These are phyloP conservation scores for Aspergillus sclerotioniger DNA, from an alignment of 495 filamentous ascomycete species.

Conservation along the genomic window DNA sequence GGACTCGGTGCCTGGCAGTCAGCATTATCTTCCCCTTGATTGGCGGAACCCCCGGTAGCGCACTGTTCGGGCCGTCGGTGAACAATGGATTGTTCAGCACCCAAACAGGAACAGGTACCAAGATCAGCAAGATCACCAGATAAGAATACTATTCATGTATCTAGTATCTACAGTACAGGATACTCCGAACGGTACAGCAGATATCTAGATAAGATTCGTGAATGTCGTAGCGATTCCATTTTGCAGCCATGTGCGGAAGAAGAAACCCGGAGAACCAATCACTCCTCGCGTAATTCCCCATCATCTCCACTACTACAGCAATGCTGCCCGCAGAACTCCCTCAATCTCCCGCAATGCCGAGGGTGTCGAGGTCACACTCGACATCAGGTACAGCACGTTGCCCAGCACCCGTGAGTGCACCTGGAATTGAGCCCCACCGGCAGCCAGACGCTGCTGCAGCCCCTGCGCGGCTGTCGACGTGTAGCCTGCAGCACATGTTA, in stretches of 20 bases:
- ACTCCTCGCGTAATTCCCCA: neutral
- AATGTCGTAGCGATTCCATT: too few species aligned
- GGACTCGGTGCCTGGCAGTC: too few species aligned
- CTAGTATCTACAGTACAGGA: too few species aligned
- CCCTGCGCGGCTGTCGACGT: constrained; percentile 61
- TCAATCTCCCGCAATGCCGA: constrained; percentile 52
- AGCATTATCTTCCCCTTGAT: neutral
- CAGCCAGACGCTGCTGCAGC: constrained; percentile 55
- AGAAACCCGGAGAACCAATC: too few species aligned
- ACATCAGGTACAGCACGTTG: constrained; percentile 77
- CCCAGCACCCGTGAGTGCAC: constrained; percentile 73
- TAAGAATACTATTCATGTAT: too few species aligned
- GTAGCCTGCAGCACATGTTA: constrained; percentile 51
- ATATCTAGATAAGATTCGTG: too few species aligned
- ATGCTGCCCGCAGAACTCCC: constrained; percentile 30
- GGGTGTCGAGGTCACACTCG: constrained; percentile 57
- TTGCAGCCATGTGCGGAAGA: too few species aligned
- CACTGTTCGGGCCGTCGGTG: neutral
- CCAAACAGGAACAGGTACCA: neutral
- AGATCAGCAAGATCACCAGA: too few species aligned
- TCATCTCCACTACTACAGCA: constrained; percentile 15
- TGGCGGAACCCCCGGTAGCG: neutral
- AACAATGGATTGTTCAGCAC: neutral
- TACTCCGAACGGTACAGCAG: too few species aligned
- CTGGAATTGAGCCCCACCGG: constrained; percentile 45